Evolutionary conservation across 352 stramenopile genomes (phyloP), one percentile per base, ranked within the genome.

Genomic region (Pythium myriotylum): DNA sequence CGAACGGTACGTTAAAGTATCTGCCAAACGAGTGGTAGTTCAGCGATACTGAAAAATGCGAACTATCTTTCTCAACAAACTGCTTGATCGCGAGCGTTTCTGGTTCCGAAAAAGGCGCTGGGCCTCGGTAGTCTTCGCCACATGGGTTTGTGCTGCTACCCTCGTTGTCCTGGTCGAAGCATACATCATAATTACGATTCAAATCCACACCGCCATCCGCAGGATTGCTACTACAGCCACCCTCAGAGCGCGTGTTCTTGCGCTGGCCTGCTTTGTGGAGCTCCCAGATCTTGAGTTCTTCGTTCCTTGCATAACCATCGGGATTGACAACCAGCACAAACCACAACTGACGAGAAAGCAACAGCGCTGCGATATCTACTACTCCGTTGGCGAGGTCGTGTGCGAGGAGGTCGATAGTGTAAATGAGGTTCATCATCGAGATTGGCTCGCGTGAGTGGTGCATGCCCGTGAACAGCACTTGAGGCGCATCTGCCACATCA

Each of bases 371-470:
- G 20, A 75, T 75, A 19, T 82, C 73, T 19, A 84, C 33, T 20
- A 88, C 75, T 22, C 81, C 79, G 52, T 91, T 88, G 0, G 58
- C 47, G 26, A 92, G 63, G 52, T 89, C 82, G 10, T 69, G 65
- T 1, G 74, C 76, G 14, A 95, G 72, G 33, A 91, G 67, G 54
- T 94, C 84, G 65, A 95, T 89, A 26, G 82, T 92, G 53, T 92
- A 93, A 3, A 94, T 72, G 24, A 94, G 65, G 48, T 89, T 92
- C 86, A 95, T 95, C 83, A 92, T 95, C 8, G 86, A 95, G 27
- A 95, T 74, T n/a, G 86, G 86, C 78, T 95, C 86, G 23, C 86
- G 83, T 23, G 86, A 82, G 59, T 95, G 86, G 41, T 95, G 86
- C 78, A 95, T 86, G 29, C 82, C 86, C 10, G 86, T 95, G 59